These are phyloP conservation scores for Dendrobium officinale DNA, from an alignment of 106 monocot species.

Conservation along the genomic window DNA sequence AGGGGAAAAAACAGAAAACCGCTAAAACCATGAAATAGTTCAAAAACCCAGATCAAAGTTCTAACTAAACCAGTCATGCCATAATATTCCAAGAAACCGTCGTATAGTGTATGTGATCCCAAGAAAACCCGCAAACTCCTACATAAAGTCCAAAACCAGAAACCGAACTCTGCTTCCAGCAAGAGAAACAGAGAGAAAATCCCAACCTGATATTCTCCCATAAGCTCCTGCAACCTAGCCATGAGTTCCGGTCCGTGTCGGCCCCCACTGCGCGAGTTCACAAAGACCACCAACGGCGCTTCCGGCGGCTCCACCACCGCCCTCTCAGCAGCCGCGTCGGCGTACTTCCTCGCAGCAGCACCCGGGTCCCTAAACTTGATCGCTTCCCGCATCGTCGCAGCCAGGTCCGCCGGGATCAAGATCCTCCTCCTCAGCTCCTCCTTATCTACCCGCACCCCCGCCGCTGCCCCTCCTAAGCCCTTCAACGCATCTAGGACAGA, in stretches of 20 bases:
- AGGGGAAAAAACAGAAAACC: neutral
- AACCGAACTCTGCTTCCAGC: neutral
- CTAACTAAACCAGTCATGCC: neutral
- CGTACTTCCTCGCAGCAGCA: neutral
- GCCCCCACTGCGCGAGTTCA: slow-evolving; percentile 56
- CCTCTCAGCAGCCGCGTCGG: neutral
- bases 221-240: slow-evolving; percentile 28
- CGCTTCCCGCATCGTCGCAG: slow-evolving; percentile 30
- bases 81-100: neutral
- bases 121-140: neutral
- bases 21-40: neutral
- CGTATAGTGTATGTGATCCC: neutral
- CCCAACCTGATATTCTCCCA: slow-evolving; percentile 38
- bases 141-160: neutral
- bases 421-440: slow-evolving; percentile 17
- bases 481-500: slow-evolving; percentile 5
- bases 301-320: slow-evolving; percentile 19
- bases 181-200: neutral
- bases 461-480: neutral
- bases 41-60: slow-evolving; percentile 7
- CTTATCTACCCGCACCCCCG: slow-evolving; percentile 7
- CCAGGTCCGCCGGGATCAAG: slow-evolving; percentile 14
- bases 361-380: slow-evolving; percentile 5
- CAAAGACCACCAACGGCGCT: slow-evolving; percentile 44
- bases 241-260: slow-evolving; percentile 38